A percentile compares a stretch with the other conserved stretches of the same genome.
phyloP scores from a whole-genome alignment of 805 yeast genomes.

The Starmerella roubikii region DNA sequence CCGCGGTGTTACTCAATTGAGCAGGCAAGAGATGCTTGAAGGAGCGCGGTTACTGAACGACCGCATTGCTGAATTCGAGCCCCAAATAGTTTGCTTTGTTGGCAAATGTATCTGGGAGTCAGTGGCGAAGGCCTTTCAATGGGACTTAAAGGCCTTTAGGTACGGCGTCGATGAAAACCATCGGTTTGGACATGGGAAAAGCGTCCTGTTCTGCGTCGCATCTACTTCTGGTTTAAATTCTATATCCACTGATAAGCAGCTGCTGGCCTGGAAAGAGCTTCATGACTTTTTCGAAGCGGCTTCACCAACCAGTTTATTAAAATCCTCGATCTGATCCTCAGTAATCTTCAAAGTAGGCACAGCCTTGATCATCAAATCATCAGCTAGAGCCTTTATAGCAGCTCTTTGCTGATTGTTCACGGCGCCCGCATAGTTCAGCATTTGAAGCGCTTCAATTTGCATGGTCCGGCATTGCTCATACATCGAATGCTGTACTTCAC shows the following conservation, averaged over 20 bases:
- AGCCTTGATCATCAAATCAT: conserved; percentile 22
- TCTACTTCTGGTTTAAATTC: conserved; percentile 60
- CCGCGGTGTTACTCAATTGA: conserved; percentile 40
- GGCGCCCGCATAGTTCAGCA: conserved; percentile 20
- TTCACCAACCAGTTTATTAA: conserved; percentile 9
- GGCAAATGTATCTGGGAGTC: conserved; percentile 70
- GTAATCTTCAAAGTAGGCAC: conserved; percentile 20
- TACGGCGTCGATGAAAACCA: conserved; percentile 39
- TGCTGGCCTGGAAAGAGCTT: conserved; percentile 33
- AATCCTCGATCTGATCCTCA: conserved; percentile 14
- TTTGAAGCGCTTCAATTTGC: conserved; percentile 21
- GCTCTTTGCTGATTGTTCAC: conserved; percentile 8
- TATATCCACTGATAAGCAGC: conserved; percentile 34
- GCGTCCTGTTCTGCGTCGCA: conserved; percentile 46
- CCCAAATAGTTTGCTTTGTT: conserved; percentile 40
- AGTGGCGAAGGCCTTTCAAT: conserved; percentile 30
- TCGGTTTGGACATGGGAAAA: conserved; percentile 20
- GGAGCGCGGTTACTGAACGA: conserved; percentile 41
- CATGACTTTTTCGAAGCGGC: not conserved
- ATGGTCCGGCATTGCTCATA: conserved; percentile 22
- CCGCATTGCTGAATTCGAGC: conserved; percentile 31
- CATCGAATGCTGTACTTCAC: conserved; percentile 19
- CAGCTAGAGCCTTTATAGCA: conserved; percentile 21
- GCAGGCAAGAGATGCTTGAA: conserved; percentile 36
- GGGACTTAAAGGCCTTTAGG: conserved; percentile 29